These are phyloP conservation scores for Cercophora sp. DNA, from an alignment of 495 filamentous ascomycete genomes.

Conservation along the genomic window DNA sequence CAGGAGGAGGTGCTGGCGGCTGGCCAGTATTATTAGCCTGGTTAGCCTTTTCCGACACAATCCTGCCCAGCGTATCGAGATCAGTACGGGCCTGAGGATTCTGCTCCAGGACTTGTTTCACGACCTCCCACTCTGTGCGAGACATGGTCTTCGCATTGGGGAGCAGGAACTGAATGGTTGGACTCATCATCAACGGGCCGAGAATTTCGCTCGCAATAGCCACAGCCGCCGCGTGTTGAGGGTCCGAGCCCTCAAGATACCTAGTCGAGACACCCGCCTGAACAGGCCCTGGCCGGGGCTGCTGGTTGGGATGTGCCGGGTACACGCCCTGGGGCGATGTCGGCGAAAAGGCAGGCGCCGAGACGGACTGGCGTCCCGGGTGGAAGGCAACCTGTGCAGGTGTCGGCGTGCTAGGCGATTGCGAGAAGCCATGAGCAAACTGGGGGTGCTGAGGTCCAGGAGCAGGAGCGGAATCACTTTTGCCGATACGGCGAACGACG, in stretches of 20 bases:
- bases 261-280: slow-evolving; percentile 1
- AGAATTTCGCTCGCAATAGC: slow-evolving; percentile 54
- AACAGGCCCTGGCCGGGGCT: slow-evolving; percentile 27
- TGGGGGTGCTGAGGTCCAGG: neutral
- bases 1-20: too few species aligned
- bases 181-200: slow-evolving; percentile 54
- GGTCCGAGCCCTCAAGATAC: neutral
- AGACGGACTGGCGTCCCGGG: slow-evolving; percentile 33
- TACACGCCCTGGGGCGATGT: slow-evolving; percentile 44
- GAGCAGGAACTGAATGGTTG: slow-evolving; percentile 63
- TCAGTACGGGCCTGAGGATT: slow-evolving; percentile 48
- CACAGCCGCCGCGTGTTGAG: slow-evolving; percentile 39
- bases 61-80: too few species aligned
- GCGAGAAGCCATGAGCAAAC: slow-evolving; percentile 12
- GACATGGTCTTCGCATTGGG: slow-evolving; percentile 61
- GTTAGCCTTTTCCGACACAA: too few species aligned
- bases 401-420: slow-evolving; percentile 26
- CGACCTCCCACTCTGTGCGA: slow-evolving; percentile 58
- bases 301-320: slow-evolving; percentile 19
- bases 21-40: too few species aligned
- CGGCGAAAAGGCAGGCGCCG: slow-evolving; percentile 45
- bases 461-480: slow-evolving; percentile 13
- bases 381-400: slow-evolving; percentile 17
- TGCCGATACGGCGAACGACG: slow-evolving; percentile 37
- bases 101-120: slow-evolving; percentile 54